phyloP scores from a whole-genome alignment of 2,329 filamentous ascomycete genomes.

The Macroventuria anomochaeta region DNA sequence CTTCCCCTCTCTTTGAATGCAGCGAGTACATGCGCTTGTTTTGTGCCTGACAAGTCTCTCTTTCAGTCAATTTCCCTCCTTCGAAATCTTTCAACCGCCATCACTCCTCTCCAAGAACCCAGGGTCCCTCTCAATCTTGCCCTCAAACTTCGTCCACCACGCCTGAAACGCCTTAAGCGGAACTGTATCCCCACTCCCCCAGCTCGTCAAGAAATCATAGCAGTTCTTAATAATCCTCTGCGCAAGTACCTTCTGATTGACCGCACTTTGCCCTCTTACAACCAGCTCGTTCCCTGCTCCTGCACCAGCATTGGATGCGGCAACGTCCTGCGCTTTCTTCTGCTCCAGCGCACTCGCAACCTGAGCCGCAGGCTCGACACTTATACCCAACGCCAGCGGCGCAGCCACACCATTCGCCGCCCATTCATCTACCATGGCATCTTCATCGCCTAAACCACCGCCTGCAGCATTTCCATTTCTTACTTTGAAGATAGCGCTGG shows the following conservation, averaged over 20 bases:
- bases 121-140: constrained; percentile 82
- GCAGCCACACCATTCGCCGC: constrained; percentile 23
- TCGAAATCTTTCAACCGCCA: constrained; percentile 41
- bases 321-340: constrained; percentile 55
- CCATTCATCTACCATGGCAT: constrained; percentile 55
- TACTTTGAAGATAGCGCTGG: constrained; percentile 89
- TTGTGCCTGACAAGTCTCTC: too few relatives aligned
- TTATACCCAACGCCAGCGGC: constrained; percentile 76
- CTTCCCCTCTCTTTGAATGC: too few relatives aligned
- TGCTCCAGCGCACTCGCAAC: constrained; percentile 73
- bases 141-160: constrained; percentile 98
- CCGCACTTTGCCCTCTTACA: constrained; percentile 47
- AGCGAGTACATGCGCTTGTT: too few relatives aligned
- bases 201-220: constrained; percentile 94
- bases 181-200: constrained; percentile 81
- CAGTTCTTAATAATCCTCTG: constrained; percentile 96
- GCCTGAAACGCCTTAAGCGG: constrained; percentile 95
- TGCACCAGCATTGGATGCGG: constrained; percentile 30
- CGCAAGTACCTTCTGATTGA: constrained; percentile 73
- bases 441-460: constrained; percentile 51
- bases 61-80: too few relatives aligned
- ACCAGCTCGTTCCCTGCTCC: constrained; percentile 43
- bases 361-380: constrained; percentile 75
- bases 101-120: constrained; percentile 81
- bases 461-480: constrained; percentile 50